Conservation (phyloP, 2,329 filamentous ascomycete genomes). For the Podosphaera xanthii region DNA sequence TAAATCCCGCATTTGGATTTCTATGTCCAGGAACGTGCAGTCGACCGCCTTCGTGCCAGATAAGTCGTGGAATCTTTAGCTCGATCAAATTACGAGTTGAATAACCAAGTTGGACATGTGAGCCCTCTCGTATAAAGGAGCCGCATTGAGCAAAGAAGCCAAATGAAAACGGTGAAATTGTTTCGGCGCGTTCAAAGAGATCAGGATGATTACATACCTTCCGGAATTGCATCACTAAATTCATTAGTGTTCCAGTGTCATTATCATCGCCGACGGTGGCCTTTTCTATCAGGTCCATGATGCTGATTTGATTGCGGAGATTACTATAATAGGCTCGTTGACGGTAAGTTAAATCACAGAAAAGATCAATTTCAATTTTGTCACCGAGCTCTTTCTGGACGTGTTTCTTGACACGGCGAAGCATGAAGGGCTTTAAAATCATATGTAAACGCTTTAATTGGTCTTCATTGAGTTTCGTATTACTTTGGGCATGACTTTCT, state of each 20-base stretch:
- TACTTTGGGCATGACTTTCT: conserved; percentile 93
- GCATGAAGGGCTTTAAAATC: conserved; percentile 98
- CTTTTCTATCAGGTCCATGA: conserved; percentile 97
- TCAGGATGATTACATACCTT: conserved; percentile 99
- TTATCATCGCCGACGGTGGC: conserved; percentile 82
- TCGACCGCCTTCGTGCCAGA: conserved; percentile 65
- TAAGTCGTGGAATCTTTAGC: conserved; percentile 55
- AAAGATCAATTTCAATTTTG: conserved; percentile 93
- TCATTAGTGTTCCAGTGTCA: conserved; percentile 92
- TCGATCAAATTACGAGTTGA: conserved; percentile 73
- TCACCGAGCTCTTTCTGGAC: conserved; percentile 97
- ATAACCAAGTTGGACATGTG: conserved; percentile 58
- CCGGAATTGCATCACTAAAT: conserved; percentile 97
- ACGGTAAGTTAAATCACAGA: conserved; percentile 89
- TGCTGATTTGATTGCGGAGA: conserved; percentile 87
- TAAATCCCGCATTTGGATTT: conserved; percentile 60
- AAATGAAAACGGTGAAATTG: conserved; percentile 61
- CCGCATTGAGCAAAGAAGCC: conserved; percentile 86
- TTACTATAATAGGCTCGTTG: conserved; percentile 86
- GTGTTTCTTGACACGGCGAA: conserved; percentile 98
- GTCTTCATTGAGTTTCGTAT: conserved; percentile 98
- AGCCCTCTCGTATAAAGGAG: conserved; percentile 79
- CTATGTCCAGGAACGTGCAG: conserved; percentile 49
- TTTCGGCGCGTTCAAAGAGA: conserved; percentile 85
- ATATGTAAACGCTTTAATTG: conserved; percentile 92